A percentile compares a stretch with the other conserved stretches of the same genome.
Evolutionary conservation across 2,329 filamentous ascomycete species (phyloP).

Genomic region (Lachnellula willkommii): DNA sequence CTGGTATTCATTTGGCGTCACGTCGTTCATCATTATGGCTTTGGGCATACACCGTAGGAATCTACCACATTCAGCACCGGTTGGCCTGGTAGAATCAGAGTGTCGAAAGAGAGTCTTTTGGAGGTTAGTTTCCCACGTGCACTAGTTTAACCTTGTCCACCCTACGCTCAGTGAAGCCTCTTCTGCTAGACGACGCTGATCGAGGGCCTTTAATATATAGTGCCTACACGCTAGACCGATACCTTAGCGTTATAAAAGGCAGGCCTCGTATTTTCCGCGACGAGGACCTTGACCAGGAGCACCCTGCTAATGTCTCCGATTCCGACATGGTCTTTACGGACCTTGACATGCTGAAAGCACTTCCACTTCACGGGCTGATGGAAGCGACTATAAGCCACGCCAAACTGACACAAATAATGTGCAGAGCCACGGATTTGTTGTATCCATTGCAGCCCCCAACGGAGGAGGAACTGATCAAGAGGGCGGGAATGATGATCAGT

Average conservation of each 20-base stretch:
- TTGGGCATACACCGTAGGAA: slow-evolving; percentile 41
- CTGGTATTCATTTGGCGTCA: slow-evolving; percentile 55
- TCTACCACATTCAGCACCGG: slow-evolving; percentile 23
- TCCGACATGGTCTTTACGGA: slow-evolving; percentile 38
- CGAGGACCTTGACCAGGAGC: slow-evolving; percentile 57
- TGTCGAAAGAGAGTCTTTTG: slow-evolving; percentile 55
- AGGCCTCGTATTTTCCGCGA: slow-evolving; percentile 56
- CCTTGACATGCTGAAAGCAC: too few relatives aligned
- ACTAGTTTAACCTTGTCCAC: too few relatives aligned
- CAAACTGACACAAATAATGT: too few relatives aligned
- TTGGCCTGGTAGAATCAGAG: slow-evolving; percentile 35
- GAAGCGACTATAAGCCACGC: too few relatives aligned
- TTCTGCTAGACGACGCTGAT: too few relatives aligned
- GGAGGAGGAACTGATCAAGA: too few relatives aligned
- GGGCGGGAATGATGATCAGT: too few relatives aligned
- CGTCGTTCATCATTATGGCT: slow-evolving; percentile 47
- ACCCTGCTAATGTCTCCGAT: slow-evolving; percentile 52
- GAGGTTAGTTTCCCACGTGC: slow-evolving; percentile 22
- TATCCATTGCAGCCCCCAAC: too few relatives aligned
- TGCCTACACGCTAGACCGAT: slow-evolving; percentile 58
- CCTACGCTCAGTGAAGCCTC: too few relatives aligned
- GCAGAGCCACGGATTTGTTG: too few relatives aligned
- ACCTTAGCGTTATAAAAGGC: slow-evolving; percentile 58
- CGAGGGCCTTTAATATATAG: slow-evolving; percentile 24
- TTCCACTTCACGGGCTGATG: too few relatives aligned